Evolutionary conservation across 1,284 basidiomycete species (phyloP), one percentile per base, ranked within the genome.

Genomic region (Rhodotorula sp.): DNA sequence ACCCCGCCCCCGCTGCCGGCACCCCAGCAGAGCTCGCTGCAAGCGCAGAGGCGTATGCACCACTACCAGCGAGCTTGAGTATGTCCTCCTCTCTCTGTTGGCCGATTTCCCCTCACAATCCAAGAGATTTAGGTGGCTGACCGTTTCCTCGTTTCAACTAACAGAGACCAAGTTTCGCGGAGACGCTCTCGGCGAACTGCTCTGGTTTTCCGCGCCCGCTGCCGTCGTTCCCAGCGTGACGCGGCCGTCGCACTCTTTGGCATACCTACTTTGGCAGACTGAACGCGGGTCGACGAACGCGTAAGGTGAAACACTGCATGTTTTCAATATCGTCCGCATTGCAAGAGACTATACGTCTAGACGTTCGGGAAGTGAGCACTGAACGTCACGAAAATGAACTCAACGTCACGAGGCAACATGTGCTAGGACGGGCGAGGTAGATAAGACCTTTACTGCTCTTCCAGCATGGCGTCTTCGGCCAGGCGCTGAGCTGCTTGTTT

Each of bases 141-240:
- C 22, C 14, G 14, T 12, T 58, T 6, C 24, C 37, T 20, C 37
- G 2, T 15, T 26, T 6, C 12, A 14, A 3, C 5, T 1, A 29
- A 5, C 68, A 76, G 75, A 68, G 33, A 71, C 70, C 4, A 73
- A 77, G 59, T 77, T 78, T 73, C 70, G 76, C 45, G 42, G 59
- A 30, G 67, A 72, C 49, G 66, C 66, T 15, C 59, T 68, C 24
- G 71, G 70, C 55, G 77, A 78, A 30, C 30, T 78, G 37, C 69
- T 78, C 12, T 77, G 77, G 77, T 78, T 78, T 68, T 59, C 71
- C 0, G 70, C 76, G 6, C 73, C 73, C 0, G 62, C 64, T 0
- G 51, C 54, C 0, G 18, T 59, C 14, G 56, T 59, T 8, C 61
- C 70, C 0, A 20, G 44, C 20, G 53, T 63, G 1, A 7, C 45